Base-by-base conservation (phyloP, 768 basidiomycete genomes). In the Boletus pseudopeckii region DNA sequence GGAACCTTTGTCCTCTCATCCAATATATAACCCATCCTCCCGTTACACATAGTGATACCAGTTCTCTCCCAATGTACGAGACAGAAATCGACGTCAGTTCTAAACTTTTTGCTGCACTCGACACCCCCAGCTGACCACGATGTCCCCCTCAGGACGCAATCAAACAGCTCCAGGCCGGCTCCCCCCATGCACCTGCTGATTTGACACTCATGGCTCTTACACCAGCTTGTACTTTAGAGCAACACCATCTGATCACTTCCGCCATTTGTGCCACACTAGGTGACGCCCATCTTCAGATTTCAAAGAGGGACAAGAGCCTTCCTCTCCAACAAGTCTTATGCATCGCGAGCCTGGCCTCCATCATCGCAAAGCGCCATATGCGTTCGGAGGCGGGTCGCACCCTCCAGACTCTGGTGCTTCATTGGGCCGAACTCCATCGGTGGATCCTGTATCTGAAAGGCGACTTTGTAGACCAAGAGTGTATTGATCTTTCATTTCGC, bases 381-480 rank as follows among this genome's bases (percentile, higher is more conserved):
- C 38, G n/a, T 32, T 30, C 58, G 22, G 56, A 14, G n/a, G 46
- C 8, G 26, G 43, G 38, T 9, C 22, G 41, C 36, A 43, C 51
- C 3, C 20, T 60, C 36, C 50, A 45, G 13, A 40, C 33, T 9
- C 39, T 69, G n/a, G 33, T 22, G 30, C 32, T 4, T 22, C 62
- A 53, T 44, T 71, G 67, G 67, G 10, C 15, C 28, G 18, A 48
- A 11, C 51, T 69, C 30, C 60, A 50, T 17, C 50, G 24, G 18
- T 68, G 67, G 67, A 50, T 68, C 42, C n/a, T 71, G 20, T 62
- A 64, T 47, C 49, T 68, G 13, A 66, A 64, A 45, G 42, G 1
- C 22, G 57, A 60, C 18, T 67, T 59, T 44, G 56, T 69, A 32
- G 60, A 63, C 44, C 55, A 58, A 22, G 64, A 61, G 14, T 40